Conservation (phyloP, 306 rosid species). For the Fagus crenata region DNA sequence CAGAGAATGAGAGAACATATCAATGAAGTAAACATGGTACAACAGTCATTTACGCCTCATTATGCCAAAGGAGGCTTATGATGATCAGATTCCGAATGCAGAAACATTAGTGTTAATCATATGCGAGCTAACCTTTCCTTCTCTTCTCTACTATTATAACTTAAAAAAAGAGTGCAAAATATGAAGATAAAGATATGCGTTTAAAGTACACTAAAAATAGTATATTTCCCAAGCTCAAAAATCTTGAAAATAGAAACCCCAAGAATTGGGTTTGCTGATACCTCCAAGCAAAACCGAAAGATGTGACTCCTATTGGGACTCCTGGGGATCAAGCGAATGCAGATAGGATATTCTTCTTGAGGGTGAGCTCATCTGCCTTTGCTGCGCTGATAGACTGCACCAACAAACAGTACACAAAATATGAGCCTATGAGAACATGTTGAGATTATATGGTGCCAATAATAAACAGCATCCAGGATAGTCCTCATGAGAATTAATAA, state of each 20-base stretch:
- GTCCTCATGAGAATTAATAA: neutral
- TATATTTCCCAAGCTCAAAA: constrained; percentile 15
- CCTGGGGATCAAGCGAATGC: constrained; percentile 52
- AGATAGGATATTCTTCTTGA: constrained; percentile 81
- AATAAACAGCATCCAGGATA: neutral
- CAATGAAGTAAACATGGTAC: neutral
- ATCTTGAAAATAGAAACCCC: constrained; percentile 15
- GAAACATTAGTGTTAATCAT: neutral
- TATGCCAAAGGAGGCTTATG: neutral
- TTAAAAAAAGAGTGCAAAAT: constrained; percentile 3
- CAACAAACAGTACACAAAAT: constrained; percentile 9
- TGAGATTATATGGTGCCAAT: constrained; percentile 7
- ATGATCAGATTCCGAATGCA: neutral
- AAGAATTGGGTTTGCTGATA: constrained; percentile 23
- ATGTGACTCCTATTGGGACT: constrained; percentile 12
- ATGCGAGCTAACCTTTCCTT: neutral
- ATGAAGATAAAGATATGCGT: constrained; percentile 6
- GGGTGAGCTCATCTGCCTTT: constrained; percentile 81
- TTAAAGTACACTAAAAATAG: constrained; percentile 7
- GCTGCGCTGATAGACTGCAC: constrained; percentile 73
- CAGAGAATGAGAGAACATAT: neutral
- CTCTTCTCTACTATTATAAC: constrained; percentile 4
- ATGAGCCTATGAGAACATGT: neutral
- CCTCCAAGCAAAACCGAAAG: constrained; percentile 21
- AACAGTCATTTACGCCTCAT: neutral